phyloP scores from a whole-genome alignment of 31 red algal genomes.

The Odonthalia washingtoniensis region DNA sequence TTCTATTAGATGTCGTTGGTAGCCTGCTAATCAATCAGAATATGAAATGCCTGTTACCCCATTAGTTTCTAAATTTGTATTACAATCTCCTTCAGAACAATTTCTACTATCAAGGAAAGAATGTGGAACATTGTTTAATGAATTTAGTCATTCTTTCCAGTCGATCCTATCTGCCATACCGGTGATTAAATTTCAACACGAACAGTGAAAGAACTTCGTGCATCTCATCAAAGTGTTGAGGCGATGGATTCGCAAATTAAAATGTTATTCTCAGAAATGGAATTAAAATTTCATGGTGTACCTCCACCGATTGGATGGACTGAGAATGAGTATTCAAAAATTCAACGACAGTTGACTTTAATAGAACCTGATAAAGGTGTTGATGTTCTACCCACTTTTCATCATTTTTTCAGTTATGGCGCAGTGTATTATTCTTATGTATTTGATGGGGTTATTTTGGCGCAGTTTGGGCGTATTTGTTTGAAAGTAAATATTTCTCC shows the following conservation, averaged over 20 bases:
- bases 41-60: slow-evolving; percentile 88
- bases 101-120: slow-evolving; percentile 65
- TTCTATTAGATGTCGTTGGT: slow-evolving; percentile 78
- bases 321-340: slow-evolving; percentile 27
- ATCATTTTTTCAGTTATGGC: slow-evolving; percentile 76
- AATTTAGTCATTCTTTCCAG: slow-evolving; percentile 92
- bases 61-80: slow-evolving; percentile 89
- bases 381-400: slow-evolving; percentile 54
- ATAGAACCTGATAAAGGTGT: slow-evolving; percentile 52
- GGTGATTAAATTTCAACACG: slow-evolving; percentile 58
- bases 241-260: slow-evolving; percentile 68
- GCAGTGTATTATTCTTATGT: slow-evolving; percentile 72
- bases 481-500: slow-evolving; percentile 55
- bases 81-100: background rate
- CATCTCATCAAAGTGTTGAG: slow-evolving; percentile 53
- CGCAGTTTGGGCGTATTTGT: slow-evolving; percentile 60
- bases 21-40: slow-evolving; percentile 30
- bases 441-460: slow-evolving; percentile 57
- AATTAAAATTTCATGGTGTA: slow-evolving; percentile 63
- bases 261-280: slow-evolving; percentile 64
- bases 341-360: slow-evolving; percentile 48
- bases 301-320: slow-evolving; percentile 48
- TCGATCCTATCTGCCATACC: slow-evolving; percentile 77
- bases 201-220: slow-evolving; percentile 45
- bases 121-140: slow-evolving; percentile 88